Evolutionary conservation across 129 eudicot species (phyloP), one percentile per base, ranked within the genome.

Genomic region (Oenanthe sinensis): DNA sequence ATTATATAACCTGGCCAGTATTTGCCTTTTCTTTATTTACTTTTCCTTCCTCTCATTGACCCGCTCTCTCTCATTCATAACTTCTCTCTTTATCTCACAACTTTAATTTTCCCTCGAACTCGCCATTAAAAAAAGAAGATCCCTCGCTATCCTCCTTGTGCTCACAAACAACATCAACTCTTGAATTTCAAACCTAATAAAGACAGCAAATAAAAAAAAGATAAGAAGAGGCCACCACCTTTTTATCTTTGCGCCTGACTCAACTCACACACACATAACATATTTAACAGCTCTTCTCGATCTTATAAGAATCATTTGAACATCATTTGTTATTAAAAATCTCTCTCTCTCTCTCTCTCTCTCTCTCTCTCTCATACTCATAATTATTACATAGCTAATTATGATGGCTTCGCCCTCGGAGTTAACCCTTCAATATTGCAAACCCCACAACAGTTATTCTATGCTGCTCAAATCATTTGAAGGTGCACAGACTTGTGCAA

Each of bases 111-210:
- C 87, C 42, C 36, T 33, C 36, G 36, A 33, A 33, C 36, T 39
- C 42, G 42, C 36, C 36, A 33, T 33, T 33, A 33, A 39, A 39
- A 89, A 90, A 88, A 88, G 84, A 78, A 84, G 82, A 84, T 77
- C 85, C 83, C 91, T 85, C 87, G 52, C 90, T 79, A 90, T 92
- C 97, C 93, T 88, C 88, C 86, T 88, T 86, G 92, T 88, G 86
- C 86, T 88, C 92, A 86, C 88, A 87, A 85, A 9, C 84, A 86
- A 78, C 72, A 12, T 13, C 6, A 67, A 33, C 1, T 33, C 36
- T 33, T 33, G 36, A 33, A 67, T 83, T 85, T 85, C 82, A 74
- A 85, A 82, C 85, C 89, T 82, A 85, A 77, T 79, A 79, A 77
- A 77, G 28, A 82, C 49, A 46, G 11, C 11, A 48, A 13, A 48